Base-by-base conservation (phyloP, 768 basidiomycete species). In the Termitomyces sp. region DNA sequence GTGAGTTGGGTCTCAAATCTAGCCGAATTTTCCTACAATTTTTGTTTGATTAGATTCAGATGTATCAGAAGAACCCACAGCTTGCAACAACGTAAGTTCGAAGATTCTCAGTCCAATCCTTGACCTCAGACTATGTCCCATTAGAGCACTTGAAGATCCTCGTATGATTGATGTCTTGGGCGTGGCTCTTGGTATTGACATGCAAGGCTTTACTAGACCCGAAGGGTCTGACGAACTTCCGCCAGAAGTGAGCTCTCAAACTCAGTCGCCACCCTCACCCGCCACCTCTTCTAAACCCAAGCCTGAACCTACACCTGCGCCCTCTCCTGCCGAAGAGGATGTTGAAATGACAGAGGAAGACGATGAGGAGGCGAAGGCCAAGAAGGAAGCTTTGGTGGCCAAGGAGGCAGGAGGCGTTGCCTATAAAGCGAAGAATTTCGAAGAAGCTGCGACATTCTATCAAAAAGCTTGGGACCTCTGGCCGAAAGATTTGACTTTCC, bases 161-260 rank as follows among this genome's bases (percentile, higher is more conserved):
- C 83, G 95, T 56, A 93, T 97, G 92, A 91, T 93, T 69, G 88
- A 91, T 65, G 93, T 93, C 15, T 76, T 98, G 43, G 95, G 95
- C 57, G 95, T 85, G 11, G 79, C 92, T 54, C 92, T 98, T 88
- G 93, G 93, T 34, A 79, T 98, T 62, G 93, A 98, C 71, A 81
- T 98, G 71, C 85, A 90, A 70, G 92, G 88, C 54, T 88, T 90
- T 68, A 78, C 83, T 50, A 79, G 93, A 54, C 85, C 88, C 17
- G 91, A 92, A 73, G 93, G 89, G 35, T 91, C 91, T 10, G 79
- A 87, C 53, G 90, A 91, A 52, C 71, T 87, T 45, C 89, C 90
- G 8, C 79, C 87, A 9, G 85, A 83, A 43, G 60, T 84, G 56
- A 62, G 65, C 42, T 12, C 62, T 48, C 35, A 66, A 59, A 41